Conservation (phyloP, 257 asterid genomes). For the Phtheirospermum japonicum region DNA sequence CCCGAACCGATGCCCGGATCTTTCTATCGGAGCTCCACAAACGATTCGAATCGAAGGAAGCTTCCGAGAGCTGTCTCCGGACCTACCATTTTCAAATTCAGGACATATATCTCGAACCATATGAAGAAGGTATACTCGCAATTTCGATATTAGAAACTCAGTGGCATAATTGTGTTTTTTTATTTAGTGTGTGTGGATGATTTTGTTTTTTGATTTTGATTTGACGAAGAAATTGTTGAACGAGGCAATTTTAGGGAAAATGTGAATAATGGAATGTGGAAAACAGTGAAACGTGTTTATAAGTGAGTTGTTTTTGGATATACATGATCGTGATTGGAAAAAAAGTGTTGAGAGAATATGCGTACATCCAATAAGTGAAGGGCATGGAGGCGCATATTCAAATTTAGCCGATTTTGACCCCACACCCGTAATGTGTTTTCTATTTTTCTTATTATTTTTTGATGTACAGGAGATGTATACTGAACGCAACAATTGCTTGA, state of each 20-base stretch:
- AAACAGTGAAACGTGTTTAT: neutral
- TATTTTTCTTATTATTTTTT: slow-evolving; percentile 2
- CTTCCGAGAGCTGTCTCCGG: slow-evolving; percentile 59
- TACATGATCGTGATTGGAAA: neutral
- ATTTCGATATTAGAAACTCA: slow-evolving; percentile 11
- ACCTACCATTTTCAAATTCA: slow-evolving; percentile 79
- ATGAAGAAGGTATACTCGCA: slow-evolving; percentile 66
- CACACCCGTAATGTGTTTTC: neutral
- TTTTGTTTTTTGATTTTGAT: slow-evolving; percentile 21
- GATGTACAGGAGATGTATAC: slow-evolving; percentile 2
- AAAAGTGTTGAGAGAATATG: slow-evolving; percentile 1
- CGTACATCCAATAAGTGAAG: slow-evolving; percentile 18
- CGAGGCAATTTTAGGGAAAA: neutral
- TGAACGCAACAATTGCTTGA: slow-evolving; percentile 14
- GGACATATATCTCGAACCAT: slow-evolving; percentile 70
- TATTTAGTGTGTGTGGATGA: slow-evolving; percentile 9
- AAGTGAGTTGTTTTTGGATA: slow-evolving; percentile 7
- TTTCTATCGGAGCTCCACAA: slow-evolving; percentile 79
- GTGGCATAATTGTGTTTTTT: slow-evolving; percentile 1
- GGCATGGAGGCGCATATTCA: slow-evolving; percentile 6
- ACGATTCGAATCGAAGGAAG: slow-evolving; percentile 53
- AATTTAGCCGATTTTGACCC: slow-evolving; percentile 15
- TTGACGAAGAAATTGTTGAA: neutral
- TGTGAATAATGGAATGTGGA: slow-evolving; percentile 3
- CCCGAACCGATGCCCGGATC: slow-evolving; percentile 82